Conservation (phyloP, 495 filamentous ascomycete species). For the Xylaria sp. region DNA sequence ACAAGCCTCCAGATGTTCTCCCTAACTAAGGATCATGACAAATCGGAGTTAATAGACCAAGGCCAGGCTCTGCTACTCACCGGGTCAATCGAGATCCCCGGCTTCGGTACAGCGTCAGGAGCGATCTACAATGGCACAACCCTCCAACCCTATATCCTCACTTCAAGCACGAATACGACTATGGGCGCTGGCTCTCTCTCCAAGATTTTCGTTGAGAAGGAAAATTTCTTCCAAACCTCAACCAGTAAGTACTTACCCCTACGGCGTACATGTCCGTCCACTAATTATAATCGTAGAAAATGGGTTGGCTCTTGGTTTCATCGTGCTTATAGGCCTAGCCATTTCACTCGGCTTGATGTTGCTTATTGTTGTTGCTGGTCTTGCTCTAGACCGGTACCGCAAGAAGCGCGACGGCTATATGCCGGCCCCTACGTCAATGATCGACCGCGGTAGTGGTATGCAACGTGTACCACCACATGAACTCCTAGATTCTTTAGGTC, state of each 20-base stretch:
- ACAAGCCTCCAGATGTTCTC: conserved; percentile 81
- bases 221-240: conserved; percentile 65
- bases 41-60: conserved; percentile 65
- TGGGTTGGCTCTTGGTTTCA: conserved; percentile 79
- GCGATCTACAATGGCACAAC: conserved; percentile 83
- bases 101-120: conserved; percentile 82
- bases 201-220: conserved; percentile 76
- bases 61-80: conserved; percentile 80
- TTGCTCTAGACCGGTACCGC: conserved; percentile 83
- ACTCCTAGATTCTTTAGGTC: conserved; percentile 65
- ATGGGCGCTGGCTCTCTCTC: conserved; percentile 71
- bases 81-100: conserved; percentile 75
- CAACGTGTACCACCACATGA: conserved; percentile 81
- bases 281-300: conserved; percentile 47
- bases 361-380: conserved; percentile 82
- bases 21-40: conserved; percentile 68
- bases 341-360: conserved; percentile 87
- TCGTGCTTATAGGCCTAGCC: conserved; percentile 91
- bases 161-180: conserved; percentile 64
- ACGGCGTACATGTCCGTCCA: conserved; percentile 32
- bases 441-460: conserved; percentile 78
- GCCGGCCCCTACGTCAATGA: conserved; percentile 75
- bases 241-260: conserved; percentile 35
- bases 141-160: conserved; percentile 80
- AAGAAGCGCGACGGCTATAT: conserved; percentile 87